Evolutionary conservation across 2,329 filamentous ascomycete species (phyloP).

Genomic region (Myotisia sp.): DNA sequence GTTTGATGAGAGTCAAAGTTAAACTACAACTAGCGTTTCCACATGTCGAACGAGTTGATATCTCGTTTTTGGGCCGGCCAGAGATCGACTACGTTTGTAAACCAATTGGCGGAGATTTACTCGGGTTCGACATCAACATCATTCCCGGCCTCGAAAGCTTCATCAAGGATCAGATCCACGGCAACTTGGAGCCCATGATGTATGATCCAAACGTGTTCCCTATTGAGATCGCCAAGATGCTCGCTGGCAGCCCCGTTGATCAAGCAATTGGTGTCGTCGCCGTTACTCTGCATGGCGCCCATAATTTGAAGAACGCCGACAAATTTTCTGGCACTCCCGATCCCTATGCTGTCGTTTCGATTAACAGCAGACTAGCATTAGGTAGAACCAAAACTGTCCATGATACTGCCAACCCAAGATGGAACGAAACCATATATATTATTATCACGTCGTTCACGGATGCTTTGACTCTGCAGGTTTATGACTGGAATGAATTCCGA

Average conservation of each 20-base stretch:
- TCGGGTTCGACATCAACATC: constrained; percentile 98
- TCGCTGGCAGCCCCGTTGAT: constrained; percentile 84
- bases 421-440: constrained; percentile 94
- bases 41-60: constrained; percentile 84
- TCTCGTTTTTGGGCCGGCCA: constrained; percentile 83
- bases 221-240: constrained; percentile 96
- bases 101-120: constrained; percentile 82
- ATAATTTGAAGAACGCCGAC: constrained; percentile 87
- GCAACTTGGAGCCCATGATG: constrained; percentile 91
- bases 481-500: constrained; percentile 87
- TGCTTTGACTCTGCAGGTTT: constrained; percentile 67
- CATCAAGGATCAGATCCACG: constrained; percentile 92
- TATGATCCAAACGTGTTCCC: constrained; percentile 96
- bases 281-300: constrained; percentile 77
- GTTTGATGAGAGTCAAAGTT: constrained; percentile 91
- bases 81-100: constrained; percentile 96
- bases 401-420: constrained; percentile 73
- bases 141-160: constrained; percentile 88
- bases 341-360: constrained; percentile 70
- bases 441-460: constrained; percentile 88
- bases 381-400: constrained; percentile 78
- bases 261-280: constrained; percentile 90
- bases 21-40: constrained; percentile 95
- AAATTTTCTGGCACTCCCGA: constrained; percentile 85
- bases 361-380: constrained; percentile 69